A percentile compares a stretch with the other conserved stretches of the same genome.
Evolutionary conservation across 768 basidiomycete genomes (phyloP).

Genomic region (Xerocomellus amylosporus): DNA sequence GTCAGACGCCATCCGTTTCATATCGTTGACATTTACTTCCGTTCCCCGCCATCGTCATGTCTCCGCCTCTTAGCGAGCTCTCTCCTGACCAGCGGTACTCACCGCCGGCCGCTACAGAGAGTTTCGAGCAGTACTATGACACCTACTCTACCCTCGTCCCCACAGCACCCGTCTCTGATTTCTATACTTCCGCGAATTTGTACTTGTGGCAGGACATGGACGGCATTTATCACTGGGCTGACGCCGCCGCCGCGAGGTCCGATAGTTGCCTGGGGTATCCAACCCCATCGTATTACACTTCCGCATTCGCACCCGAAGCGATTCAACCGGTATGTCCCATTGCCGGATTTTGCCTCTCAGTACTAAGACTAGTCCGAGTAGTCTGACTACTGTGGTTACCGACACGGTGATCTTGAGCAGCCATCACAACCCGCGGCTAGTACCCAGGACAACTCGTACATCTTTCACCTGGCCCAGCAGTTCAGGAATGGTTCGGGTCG

Average conservation of each 20-base stretch:
- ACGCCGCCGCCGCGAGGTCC: constrained; percentile 25
- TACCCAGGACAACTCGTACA: constrained; percentile 22
- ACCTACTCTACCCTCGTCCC: constrained; percentile 18
- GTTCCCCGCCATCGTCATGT: constrained; percentile 17
- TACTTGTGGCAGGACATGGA: constrained; percentile 28
- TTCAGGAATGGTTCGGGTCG: constrained; percentile 17
- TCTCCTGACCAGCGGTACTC: constrained; percentile 20
- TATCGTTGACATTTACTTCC: constrained; percentile 22
- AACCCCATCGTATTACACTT: constrained; percentile 11
- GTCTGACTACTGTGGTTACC: constrained; percentile 19
- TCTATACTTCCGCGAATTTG: constrained; percentile 28
- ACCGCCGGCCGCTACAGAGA: constrained; percentile 4
- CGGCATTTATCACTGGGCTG: constrained; percentile 28
- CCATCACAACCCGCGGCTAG: constrained; percentile 3
- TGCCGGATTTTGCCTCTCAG: background rate
- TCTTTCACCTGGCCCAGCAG: constrained; percentile 24
- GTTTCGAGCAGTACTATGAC: constrained; percentile 26
- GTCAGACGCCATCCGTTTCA: constrained; percentile 20
- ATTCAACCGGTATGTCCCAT: constrained; percentile 17
- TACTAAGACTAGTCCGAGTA: constrained; percentile 8
- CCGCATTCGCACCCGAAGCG: constrained; percentile 16
- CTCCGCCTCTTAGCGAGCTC: constrained; percentile 23
- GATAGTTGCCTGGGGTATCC: constrained; percentile 23
- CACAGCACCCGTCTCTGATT: constrained; percentile 14
- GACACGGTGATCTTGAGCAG: constrained; percentile 15